Evolutionary conservation across 805 yeast genomes (phyloP).

Genomic region (Naumovozyma dairenensis): DNA sequence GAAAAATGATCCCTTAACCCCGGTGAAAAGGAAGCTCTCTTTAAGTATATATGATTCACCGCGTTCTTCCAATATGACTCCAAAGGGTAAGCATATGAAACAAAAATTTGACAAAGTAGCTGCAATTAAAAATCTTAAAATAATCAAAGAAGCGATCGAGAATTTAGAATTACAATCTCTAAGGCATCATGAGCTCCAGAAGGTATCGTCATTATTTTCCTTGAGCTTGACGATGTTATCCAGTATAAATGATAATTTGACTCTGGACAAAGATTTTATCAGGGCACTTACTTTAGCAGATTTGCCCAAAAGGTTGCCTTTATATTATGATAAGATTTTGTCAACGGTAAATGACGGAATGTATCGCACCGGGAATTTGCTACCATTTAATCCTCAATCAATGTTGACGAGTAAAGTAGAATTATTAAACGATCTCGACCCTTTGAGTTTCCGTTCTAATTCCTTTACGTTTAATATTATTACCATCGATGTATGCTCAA

Average conservation of each 20-base stretch:
- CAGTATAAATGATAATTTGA: conserved; percentile 6
- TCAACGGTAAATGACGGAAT: conserved; percentile 9
- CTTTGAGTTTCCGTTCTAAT: not conserved
- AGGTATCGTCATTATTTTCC: conserved; percentile 16
- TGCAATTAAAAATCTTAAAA: conserved; percentile 14
- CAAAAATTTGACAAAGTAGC: conserved; percentile 22
- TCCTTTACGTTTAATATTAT: conserved; percentile 29
- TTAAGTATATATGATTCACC: conserved; percentile 12
- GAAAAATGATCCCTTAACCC: not conserved
- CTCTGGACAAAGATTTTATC: conserved; percentile 2
- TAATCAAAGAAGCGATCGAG: conserved; percentile 11
- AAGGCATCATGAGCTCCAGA: conserved; percentile 11
- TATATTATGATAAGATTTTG: conserved; percentile 16
- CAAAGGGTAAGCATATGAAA: conserved; percentile 15
- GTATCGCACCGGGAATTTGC: conserved; percentile 8
- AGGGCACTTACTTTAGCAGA: conserved; percentile 14
- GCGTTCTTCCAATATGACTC: conserved; percentile 27
- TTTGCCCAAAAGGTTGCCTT: conserved; percentile 14
- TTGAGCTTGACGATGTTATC: conserved; percentile 14
- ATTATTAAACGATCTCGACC: not conserved
- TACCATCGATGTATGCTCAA: conserved; percentile 48
- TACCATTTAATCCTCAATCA: conserved; percentile 2
- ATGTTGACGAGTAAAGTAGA: not conserved
- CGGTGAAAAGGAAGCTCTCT: not conserved
- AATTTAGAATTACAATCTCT: conserved; percentile 8